Evolutionary conservation across 805 yeast genomes (phyloP).

Genomic region (Hermanozyma aechmeae): DNA sequence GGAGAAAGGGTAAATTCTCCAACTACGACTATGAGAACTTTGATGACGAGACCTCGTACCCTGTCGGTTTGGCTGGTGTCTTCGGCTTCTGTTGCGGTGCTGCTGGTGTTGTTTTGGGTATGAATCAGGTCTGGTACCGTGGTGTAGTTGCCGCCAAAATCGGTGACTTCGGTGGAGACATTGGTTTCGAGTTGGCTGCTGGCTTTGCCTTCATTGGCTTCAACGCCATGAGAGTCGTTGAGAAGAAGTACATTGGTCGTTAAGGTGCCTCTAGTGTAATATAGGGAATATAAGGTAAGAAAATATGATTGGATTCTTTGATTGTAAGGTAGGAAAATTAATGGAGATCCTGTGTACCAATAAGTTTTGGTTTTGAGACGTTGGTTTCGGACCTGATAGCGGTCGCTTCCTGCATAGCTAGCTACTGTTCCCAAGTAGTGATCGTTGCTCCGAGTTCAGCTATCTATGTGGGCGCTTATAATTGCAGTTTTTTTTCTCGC

Average conservation of each 20-base stretch:
- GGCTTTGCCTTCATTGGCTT: constrained; percentile 58
- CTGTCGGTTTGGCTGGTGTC: constrained; percentile 72
- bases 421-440: no score
- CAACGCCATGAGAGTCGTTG: constrained; percentile 51
- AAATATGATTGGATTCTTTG: no score
- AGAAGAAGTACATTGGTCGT: constrained; percentile 54
- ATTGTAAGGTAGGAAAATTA: no score
- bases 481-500: no score
- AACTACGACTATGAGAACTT: constrained; percentile 59
- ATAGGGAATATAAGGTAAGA: no score
- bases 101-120: constrained; percentile 81
- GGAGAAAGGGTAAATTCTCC: constrained; percentile 49
- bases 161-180: constrained; percentile 70
- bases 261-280: no score
- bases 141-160: constrained; percentile 60
- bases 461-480: no score
- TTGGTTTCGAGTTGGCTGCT: constrained; percentile 74
- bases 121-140: constrained; percentile 76
- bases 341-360: no score
- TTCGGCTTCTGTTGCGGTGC: constrained; percentile 75
- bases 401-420: no score
- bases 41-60: constrained; percentile 48
- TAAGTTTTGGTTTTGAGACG: no score
- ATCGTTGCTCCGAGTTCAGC: no score
- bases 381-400: no score